These are phyloP conservation scores for Pseudophaeomoniella oleicola DNA, from an alignment of 2,329 filamentous ascomycete genomes.

Conservation along the genomic window DNA sequence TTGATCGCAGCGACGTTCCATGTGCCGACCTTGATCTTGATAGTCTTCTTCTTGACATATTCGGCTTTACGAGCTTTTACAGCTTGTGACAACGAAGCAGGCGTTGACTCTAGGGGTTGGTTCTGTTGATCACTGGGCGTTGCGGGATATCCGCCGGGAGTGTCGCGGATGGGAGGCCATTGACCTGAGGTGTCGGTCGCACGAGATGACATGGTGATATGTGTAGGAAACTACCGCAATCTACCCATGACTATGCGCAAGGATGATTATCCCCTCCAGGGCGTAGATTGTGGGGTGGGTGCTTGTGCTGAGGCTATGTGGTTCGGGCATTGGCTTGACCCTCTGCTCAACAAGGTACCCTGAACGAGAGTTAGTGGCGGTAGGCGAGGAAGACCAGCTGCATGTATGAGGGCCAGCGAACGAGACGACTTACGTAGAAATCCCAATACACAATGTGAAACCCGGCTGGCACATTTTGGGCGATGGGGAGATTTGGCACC, in stretches of 20 bases:
- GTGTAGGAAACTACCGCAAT: neutral
- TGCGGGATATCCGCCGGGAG: conserved; percentile 35
- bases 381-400: no score
- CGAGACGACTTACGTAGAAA: no score
- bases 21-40: conserved; percentile 78
- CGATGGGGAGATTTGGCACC: no score
- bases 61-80: conserved; percentile 62
- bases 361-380: no score
- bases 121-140: conserved; percentile 6
- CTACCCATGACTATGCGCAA: neutral
- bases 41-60: conserved; percentile 58
- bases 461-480: no score
- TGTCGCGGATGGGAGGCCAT: conserved; percentile 16
- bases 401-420: no score
- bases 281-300: neutral
- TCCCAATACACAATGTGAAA: no score
- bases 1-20: conserved; percentile 88
- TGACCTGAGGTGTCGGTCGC: conserved; percentile 4
- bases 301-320: neutral
- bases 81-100: conserved; percentile 36
- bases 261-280: neutral
- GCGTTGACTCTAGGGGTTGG: conserved; percentile 10
- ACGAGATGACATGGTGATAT: neutral
- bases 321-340: neutral
- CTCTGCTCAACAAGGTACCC: no score